Conservation (phyloP, 148 eudicot genomes). For the Polygonum aviculare region DNA sequence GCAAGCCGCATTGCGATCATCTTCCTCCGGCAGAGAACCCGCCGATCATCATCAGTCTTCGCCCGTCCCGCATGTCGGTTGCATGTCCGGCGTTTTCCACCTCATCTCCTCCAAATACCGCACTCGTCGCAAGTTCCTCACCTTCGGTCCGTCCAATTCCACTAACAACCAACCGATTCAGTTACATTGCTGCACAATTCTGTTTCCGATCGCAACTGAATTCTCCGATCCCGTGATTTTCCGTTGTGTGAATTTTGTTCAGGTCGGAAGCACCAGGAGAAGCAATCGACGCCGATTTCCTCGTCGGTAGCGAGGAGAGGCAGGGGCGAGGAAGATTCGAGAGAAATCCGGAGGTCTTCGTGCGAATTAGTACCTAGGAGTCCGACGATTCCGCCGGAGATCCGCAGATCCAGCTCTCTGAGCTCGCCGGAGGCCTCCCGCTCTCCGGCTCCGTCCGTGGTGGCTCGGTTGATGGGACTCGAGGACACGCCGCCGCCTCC, state of each 20-base stretch:
- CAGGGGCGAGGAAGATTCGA: neutral
- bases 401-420: conserved; percentile 19
- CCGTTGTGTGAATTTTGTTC: neutral
- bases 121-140: conserved; percentile 53
- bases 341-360: conserved; percentile 11
- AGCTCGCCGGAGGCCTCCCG: conserved; percentile 16
- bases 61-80: conserved; percentile 34
- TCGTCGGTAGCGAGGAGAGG: neutral
- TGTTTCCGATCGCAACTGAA: neutral
- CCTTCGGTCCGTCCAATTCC: conserved; percentile 34
- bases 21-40: conserved; percentile 27
- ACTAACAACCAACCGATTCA: neutral
- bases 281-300: neutral
- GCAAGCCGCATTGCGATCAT: conserved; percentile 15
- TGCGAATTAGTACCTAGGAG: conserved; percentile 32
- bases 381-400: conserved; percentile 44
- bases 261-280: conserved; percentile 35
- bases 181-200: neutral
- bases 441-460: conserved; percentile 16
- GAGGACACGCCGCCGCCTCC: conserved; percentile 15
- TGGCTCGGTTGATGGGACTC: conserved; percentile 38
- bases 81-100: conserved; percentile 71
- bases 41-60: conserved; percentile 12
- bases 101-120: conserved; percentile 52
- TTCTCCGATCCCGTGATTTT: neutral